phyloP scores from a whole-genome alignment of 140 eudicot genomes.

The Cichorium intybus region DNA sequence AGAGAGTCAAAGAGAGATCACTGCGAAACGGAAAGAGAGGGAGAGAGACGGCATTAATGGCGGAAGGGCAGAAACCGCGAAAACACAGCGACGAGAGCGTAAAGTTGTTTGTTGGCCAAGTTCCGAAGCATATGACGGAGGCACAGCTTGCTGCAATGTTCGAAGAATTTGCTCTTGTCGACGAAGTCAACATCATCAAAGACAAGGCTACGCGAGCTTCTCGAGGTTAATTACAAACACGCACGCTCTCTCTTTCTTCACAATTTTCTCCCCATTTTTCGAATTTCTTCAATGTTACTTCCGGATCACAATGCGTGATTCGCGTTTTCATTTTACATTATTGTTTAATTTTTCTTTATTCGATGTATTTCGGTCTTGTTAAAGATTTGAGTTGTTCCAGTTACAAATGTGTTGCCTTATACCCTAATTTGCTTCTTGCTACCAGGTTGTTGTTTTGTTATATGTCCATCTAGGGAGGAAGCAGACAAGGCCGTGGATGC shows the following conservation, averaged over 20 bases:
- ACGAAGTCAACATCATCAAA: constrained; percentile 83
- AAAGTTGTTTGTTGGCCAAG: constrained; percentile 95
- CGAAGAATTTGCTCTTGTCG: constrained; percentile 61
- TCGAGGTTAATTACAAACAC: constrained; percentile 49
- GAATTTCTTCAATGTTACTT: constrained; percentile 3
- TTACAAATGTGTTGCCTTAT: neutral
- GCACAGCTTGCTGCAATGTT: constrained; percentile 62
- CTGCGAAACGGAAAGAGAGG: constrained; percentile 22
- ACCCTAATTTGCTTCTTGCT: constrained; percentile 23
- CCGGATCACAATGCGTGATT: constrained; percentile 48
- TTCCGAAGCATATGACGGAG: constrained; percentile 82
- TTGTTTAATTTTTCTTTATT: neutral
- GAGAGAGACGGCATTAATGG: constrained; percentile 51
- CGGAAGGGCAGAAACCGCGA: constrained; percentile 49
- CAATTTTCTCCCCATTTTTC: neutral
- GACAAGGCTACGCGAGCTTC: constrained; percentile 82
- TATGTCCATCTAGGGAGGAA: constrained; percentile 90
- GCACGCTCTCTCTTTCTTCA: neutral
- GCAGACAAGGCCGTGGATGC: constrained; percentile 92
- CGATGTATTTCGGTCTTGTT: neutral
- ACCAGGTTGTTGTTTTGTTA: constrained; percentile 90
- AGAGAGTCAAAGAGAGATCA: constrained; percentile 25
- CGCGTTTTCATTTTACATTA: neutral
- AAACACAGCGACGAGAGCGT: constrained; percentile 70
- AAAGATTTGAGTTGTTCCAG: neutral